These are phyloP conservation scores for Raffaelea arxii DNA, from an alignment of 2,329 filamentous ascomycete genomes.

Conservation along the genomic window DNA sequence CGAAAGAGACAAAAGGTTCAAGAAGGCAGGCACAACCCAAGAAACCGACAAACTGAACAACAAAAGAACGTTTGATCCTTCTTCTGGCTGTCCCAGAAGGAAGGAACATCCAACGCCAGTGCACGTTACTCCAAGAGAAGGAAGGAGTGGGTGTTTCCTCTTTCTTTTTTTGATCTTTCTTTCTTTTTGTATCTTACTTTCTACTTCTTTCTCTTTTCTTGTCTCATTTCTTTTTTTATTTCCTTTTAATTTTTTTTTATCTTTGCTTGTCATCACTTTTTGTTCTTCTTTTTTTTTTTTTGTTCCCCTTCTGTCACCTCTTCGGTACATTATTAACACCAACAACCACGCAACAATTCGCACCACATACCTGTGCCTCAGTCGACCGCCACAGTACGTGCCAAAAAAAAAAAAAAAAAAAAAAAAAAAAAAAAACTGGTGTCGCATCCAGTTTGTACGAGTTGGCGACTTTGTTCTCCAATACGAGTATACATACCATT, in stretches of 20 bases:
- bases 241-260: not conserved
- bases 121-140: not conserved
- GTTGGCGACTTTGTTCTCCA: too few species aligned
- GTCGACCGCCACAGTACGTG: too few species aligned
- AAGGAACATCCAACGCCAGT: too few species aligned
- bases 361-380: too few species aligned
- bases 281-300: not conserved
- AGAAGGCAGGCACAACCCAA: not conserved
- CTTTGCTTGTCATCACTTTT: not conserved
- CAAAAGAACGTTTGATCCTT: not conserved
- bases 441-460: too few species aligned
- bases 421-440: too few species aligned
- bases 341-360: too few species aligned
- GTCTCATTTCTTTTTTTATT: not conserved
- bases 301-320: not conserved
- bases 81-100: too few species aligned
- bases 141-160: not conserved
- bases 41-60: slow-evolving; percentile 2
- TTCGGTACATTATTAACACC: too few species aligned
- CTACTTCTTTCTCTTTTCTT: not conserved
- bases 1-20: not conserved
- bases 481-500: too few species aligned
- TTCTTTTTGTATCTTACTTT: not conserved
- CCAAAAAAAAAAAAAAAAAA: too few species aligned
- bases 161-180: not conserved